phyloP scores from a whole-genome alignment of 31 red algal species.

The Bonnemaisonia californica region DNA sequence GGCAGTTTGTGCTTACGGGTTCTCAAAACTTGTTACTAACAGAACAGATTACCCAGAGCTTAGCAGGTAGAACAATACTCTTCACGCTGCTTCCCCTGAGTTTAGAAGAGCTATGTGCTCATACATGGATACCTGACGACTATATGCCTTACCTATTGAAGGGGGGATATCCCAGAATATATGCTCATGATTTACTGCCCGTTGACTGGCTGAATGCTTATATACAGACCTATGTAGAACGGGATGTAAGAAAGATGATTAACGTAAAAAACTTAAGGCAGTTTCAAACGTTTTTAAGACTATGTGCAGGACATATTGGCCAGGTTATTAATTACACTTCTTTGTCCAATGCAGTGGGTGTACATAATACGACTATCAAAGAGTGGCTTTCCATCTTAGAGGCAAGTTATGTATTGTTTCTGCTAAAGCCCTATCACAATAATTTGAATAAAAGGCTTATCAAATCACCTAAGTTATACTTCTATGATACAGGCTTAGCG shows the following conservation, averaged over 20 bases:
- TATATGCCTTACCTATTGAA: not conserved
- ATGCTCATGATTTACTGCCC: not conserved
- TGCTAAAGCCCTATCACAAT: not conserved
- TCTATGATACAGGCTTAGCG: not conserved
- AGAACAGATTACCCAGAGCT: not conserved
- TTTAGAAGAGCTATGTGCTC: not conserved
- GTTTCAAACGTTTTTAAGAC: not conserved
- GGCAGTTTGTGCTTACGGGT: conserved; percentile 9
- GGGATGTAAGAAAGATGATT: not conserved
- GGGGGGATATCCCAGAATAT: not conserved
- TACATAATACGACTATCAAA: not conserved
- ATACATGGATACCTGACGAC: not conserved
- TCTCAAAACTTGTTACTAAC: not conserved
- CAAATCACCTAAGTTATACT: conserved; percentile 12
- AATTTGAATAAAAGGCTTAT: conserved; percentile 1
- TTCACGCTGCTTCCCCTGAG: not conserved
- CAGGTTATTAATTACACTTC: not conserved
- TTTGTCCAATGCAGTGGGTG: not conserved
- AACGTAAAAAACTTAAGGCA: not conserved
- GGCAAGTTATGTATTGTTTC: conserved; percentile 4
- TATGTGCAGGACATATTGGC: not conserved
- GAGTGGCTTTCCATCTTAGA: not conserved
- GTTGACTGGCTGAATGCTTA: not conserved
- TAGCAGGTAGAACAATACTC: not conserved
- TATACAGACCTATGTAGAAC: not conserved